Evolutionary conservation across 108 stramenopile genomes (phyloP), one percentile per base, ranked within the genome.

Genomic region (Phaeodactylum tricornutum): DNA sequence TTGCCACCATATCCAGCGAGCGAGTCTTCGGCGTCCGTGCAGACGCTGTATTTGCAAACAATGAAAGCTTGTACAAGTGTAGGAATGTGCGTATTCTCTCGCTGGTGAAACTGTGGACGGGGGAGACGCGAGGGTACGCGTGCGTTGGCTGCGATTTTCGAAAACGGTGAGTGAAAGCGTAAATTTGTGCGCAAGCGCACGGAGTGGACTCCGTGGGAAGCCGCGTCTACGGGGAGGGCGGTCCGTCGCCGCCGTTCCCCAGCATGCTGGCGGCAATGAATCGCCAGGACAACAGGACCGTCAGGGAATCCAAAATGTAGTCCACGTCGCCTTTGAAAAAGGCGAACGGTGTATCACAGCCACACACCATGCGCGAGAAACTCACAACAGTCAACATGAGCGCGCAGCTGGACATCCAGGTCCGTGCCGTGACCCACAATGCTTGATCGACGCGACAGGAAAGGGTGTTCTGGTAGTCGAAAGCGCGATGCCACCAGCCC

Each of bases 251-350:
- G 6, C 39, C 39, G 21, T 20, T 41, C 21, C 39, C 39, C 5
- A 41, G 14, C 24, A 86, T 53, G 24, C 41, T 47, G 47, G 72
- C 72, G 22, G 70, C 72, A 47, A 81, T 55, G 49, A 62, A 76
- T 59, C 87, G 64, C 87, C 87, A 88, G 30, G 67, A 62, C n/a
- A 67, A 51, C 41, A 88, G 50, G 2, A 84, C 69, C 16, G 71
- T 66, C 53, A 77, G 48, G 15, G 61, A 68, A 69, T 83, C 87
- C 40, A 88, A 72, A 31, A 88, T 71, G 50, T 65, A 88, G 32
- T 75, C 54, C 0, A 72, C 59, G 63, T 88, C 87, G 0, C 79
- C 77, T 30, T 67, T 73, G 22, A 77, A 81, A 51, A 86, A 59
- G 50, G 24, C 19, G 50, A 53, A 40, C 28, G 31, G 59, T 51